Evolutionary conservation across 2,329 filamentous ascomycete species (phyloP), one percentile per base, ranked within the genome.

Genomic region (Verticillium zaregamsianum): DNA sequence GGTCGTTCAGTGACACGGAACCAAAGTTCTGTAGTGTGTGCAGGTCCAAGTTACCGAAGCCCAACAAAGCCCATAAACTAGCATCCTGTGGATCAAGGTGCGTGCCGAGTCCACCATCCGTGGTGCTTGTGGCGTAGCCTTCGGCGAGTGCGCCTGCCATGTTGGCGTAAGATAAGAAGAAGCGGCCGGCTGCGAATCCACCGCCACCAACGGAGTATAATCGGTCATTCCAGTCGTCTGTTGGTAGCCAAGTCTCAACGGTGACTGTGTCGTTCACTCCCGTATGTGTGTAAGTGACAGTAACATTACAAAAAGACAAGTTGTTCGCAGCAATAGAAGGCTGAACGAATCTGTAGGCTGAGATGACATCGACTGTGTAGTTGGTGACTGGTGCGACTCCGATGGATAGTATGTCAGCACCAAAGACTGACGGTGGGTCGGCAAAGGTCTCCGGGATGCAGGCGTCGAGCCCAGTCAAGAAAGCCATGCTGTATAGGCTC

Each of bases 161-260:
- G 20, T 39, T 61, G 14, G 45, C 40, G 14, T 65, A 65, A 15
- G 35, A 15, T 2, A 57, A 32, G 14, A 35, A 35, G 33, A 35
- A 35, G 3, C 33, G 33, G 23, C 72, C 71, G 0, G 73, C 69
- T 8, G 62, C 62, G 39, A 60, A 74, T 2, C 72, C 73, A 5
- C 69, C 70, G 9, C 74, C 73, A 1, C 73, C 73, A 20, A 72
- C 56, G 7, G 66, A 70, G 33, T 71, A 66, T 2, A 74, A 64
- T 7, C 73, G 66, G 0, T 65, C 66, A 56, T 75, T 76, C 71
- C 72, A 76, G 2, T 37, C 56, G 1, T 55, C 40, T 2, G 61
- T 6, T 3, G 71, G 71, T 1, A 73, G 65, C 66, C 66, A 72
- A 1, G 68, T 62, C 17, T 70, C 64, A 9, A 73, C 65, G 6